phyloP scores from a whole-genome alignment of 768 basidiomycete genomes.

The Pilatotrama ljubarskyi region DNA sequence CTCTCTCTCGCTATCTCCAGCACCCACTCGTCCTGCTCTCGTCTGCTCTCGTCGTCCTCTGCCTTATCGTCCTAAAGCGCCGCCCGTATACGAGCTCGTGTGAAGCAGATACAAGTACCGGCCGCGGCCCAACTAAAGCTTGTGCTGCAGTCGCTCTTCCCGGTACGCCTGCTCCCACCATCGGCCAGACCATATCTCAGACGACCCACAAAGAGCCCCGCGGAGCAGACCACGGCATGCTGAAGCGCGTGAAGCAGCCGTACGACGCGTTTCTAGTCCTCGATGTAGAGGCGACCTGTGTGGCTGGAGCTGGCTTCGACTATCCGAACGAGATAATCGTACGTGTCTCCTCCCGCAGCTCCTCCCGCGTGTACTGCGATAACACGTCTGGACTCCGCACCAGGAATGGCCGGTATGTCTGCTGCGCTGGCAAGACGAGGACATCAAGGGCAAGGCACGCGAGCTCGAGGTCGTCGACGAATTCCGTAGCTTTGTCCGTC shows the following conservation, averaged over 20 bases:
- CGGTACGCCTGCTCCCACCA: not conserved
- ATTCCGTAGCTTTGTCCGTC: constrained; percentile 86
- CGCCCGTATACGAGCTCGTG: constrained; percentile 6
- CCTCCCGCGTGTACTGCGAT: not conserved
- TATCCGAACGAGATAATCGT: constrained; percentile 98
- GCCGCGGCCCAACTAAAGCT: not conserved
- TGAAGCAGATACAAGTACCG: constrained; percentile 9
- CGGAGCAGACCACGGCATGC: not conserved
- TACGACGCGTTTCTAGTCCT: constrained; percentile 85
- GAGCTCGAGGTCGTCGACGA: constrained; percentile 72
- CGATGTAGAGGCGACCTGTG: constrained; percentile 88
- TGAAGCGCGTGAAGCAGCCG: constrained; percentile 39
- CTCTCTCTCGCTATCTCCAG: constrained; percentile 3
- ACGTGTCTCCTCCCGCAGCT: constrained; percentile 34
- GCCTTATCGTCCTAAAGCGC: constrained; percentile 4
- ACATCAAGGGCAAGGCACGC: constrained; percentile 49
- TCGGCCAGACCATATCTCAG: not conserved
- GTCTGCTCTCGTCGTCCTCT: not conserved
- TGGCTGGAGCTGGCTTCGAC: constrained; percentile 64
- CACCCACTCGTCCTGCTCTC: not conserved
- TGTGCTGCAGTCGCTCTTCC: not conserved
- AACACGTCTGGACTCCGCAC: not conserved
- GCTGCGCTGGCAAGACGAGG: constrained; percentile 75
- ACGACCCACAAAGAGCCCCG: not conserved
- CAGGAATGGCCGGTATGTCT: constrained; percentile 95